These are phyloP conservation scores for Boehmeria nivea DNA, from an alignment of 306 rosid species.

Conservation along the genomic window DNA sequence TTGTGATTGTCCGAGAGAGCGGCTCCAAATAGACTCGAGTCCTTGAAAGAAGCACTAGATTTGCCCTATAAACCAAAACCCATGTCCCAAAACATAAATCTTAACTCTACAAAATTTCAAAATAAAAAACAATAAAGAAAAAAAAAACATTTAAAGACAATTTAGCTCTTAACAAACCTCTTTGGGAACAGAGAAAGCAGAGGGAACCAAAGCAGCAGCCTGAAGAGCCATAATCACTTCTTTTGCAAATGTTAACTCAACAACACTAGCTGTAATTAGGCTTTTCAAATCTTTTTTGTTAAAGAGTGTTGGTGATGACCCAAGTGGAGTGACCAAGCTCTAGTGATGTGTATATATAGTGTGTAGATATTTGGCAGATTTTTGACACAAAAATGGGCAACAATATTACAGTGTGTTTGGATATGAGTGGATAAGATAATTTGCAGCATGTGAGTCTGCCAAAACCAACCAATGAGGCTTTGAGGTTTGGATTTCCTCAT, in stretches of 20 bases:
- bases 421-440: constrained; percentile 45
- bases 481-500: constrained; percentile 36
- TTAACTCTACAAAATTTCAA: not conserved
- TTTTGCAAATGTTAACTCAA: constrained; percentile 12
- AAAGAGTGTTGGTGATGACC: not conserved
- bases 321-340: not conserved
- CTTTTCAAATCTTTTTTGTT: not conserved
- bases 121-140: not conserved
- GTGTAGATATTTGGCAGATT: not conserved
- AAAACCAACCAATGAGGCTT: constrained; percentile 35
- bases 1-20: constrained; percentile 62
- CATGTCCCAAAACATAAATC: constrained; percentile 15
- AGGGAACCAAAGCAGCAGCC: constrained; percentile 51
- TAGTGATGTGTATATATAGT: constrained; percentile 14
- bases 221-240: constrained; percentile 40
- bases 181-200: constrained; percentile 43
- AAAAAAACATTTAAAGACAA: not conserved
- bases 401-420: no score
- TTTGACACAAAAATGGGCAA: not conserved
- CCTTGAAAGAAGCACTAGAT: constrained; percentile 50
- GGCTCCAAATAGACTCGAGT: constrained; percentile 70
- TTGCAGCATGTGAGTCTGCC: constrained; percentile 40
- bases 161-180: constrained; percentile 26
- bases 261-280: not conserved
- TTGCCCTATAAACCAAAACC: constrained; percentile 54